Evolutionary conservation across 2,329 filamentous ascomycete species (phyloP), one percentile per base, ranked within the genome.

Genomic region (Hymenoscyphus repandus): DNA sequence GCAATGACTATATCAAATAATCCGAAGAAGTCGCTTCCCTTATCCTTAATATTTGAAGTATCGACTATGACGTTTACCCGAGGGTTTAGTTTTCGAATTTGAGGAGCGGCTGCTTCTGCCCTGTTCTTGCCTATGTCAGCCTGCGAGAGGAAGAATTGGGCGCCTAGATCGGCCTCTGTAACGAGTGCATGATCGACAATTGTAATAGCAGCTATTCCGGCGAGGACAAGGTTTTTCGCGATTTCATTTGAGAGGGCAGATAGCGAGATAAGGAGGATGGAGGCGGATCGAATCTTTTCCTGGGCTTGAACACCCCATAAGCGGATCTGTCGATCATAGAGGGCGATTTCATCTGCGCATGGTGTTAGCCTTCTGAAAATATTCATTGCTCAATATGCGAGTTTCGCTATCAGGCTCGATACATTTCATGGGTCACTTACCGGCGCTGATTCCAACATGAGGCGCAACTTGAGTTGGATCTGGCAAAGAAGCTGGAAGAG

Each of bases 221-320:
- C 91, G 2, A 99, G 82, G 15, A 96, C 92, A 18, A 99, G 83
- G 66, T 97, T 99, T 75, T 99, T 99, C 56, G 93, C 91, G 49
- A 97, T 86, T 71, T 99, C 93, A 66, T 92, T 95, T 51, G 88
- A 90, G 13, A 99, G 80, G 1, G 88, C 90, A 65, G 87, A 88
- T 68, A 96, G 83, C 30, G 85, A 90, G 59, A 99, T 85, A 56
- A 99, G 81, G 41, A 97, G 83, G 60, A 99, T 86, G 64, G 90
- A 90, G 52, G 93, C 90, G 52, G 80, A 87, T 61, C 92, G 89
- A 51, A 99, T 90, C 66, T 87, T 90, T 67, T 95, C 87, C 69
- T 99, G 93, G 6, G 93, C 93, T 63, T 93, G 85, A 65, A 97
- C 88, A 39, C 93, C 93, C 93, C 93, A 99, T 30, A 99, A 83